Percentiles rank a stretch among this genome's conserved stretches.
These are phyloP conservation scores for Fusarium buxicola DNA, from an alignment of 2,329 filamentous ascomycete genomes.

Conservation along the genomic window DNA sequence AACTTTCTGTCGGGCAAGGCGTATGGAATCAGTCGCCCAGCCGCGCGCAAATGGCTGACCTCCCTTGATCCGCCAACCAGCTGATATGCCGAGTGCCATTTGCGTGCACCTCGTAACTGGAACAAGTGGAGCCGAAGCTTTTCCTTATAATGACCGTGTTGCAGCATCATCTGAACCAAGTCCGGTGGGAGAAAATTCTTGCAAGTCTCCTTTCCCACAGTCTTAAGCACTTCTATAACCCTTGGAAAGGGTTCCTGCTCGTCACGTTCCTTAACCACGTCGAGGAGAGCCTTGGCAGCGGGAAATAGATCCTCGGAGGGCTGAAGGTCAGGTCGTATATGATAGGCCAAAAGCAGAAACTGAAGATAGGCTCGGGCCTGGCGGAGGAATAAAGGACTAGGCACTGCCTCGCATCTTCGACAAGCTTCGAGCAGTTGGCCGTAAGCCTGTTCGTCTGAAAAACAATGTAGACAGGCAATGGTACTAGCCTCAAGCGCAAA, in stretches of 20 bases:
- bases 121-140: conserved; percentile 9
- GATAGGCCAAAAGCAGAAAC: conserved; percentile 16
- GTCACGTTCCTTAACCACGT: conserved; percentile 9
- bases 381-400: conserved; percentile 6
- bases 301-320: neutral
- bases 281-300: conserved; percentile 10
- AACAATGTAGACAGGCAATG: conserved; percentile 22
- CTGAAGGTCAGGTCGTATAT: neutral
- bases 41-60: neutral
- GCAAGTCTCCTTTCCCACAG: conserved; percentile 11
- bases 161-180: conserved; percentile 14
- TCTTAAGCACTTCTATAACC: conserved; percentile 6
- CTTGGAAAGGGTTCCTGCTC: conserved; percentile 2
- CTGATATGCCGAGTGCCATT: conserved; percentile 12
- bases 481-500: conserved; percentile 17
- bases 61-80: conserved; percentile 13
- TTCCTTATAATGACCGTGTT: conserved; percentile 8
- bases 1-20: conserved; percentile 11
- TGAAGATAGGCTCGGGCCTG: conserved; percentile 24
- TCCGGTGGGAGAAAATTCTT: conserved; percentile 14
- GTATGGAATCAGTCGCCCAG: conserved; percentile 1
- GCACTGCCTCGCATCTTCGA: conserved; percentile 3
- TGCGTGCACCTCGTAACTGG: neutral
- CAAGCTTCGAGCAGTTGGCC: conserved; percentile 10
- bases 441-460: conserved; percentile 7